Evolutionary conservation across 1,284 basidiomycete genomes (phyloP), one percentile per base, ranked within the genome.

Genomic region (Naganishia sp.): DNA sequence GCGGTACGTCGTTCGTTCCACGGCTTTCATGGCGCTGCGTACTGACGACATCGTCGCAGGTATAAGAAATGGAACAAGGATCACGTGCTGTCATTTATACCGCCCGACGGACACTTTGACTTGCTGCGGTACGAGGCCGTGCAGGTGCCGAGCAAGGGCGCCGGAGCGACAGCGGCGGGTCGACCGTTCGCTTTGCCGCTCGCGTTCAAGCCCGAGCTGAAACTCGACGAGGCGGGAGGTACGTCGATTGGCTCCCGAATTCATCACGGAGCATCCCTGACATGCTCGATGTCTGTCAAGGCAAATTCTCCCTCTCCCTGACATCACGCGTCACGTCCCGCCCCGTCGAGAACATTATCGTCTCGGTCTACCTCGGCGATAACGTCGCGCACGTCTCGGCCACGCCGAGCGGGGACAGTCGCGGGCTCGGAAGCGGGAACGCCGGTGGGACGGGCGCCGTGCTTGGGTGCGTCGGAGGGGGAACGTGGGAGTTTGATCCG

Each of bases 31-130:
- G 46, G 39, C 15, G 31, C 18, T 25, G 4, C 54, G 28, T n/a
- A 65, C 54, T 49, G 10, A 49, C 13, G 7, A 13, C 13, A 9
- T 0, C 35, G 35, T 13, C 10, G 7, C 65, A 92, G 92, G 42
- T 82, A 93, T 58, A 86, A 86, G 72, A 87, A 88, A 62, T 96
- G 92, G 90, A 82, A 85, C 52, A 86, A 88, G 56, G 89, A 92
- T 73, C 87, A 86, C 70, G 81, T 85, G 0, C 82, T 98, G 61
- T 94, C 92, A 1, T 98, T 98, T 76, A 87, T 98, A 50, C 94
- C 94, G 3, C 94, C 94, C 1, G 94, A 98, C 73, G 94, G 94
- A 11, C 86, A 86, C 69, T 98, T 97, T 79, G 85, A 86, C 46
- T 82, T 97, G 32, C 86, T 90, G 77, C 90, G 93, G 73, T 97